These are phyloP conservation scores for Uncinocarpus reesii DNA, from an alignment of 2,329 filamentous ascomycete species.

Conservation along the genomic window DNA sequence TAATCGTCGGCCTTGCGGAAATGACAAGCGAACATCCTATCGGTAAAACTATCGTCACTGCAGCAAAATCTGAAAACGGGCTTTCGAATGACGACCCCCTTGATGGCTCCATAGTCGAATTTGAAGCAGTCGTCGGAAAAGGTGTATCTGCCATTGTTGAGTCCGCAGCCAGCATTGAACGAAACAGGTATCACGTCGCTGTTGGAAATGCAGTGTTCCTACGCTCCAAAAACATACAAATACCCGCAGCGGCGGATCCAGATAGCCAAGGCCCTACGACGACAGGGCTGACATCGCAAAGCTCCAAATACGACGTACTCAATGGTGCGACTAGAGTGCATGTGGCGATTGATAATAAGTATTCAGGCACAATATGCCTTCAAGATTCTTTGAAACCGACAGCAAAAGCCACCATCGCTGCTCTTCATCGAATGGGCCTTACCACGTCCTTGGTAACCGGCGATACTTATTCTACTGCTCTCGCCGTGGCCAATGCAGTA, in stretches of 20 bases:
- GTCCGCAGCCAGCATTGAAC: conserved; percentile 57
- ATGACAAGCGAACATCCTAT: conserved; percentile 94
- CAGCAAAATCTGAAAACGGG: conserved; percentile 65
- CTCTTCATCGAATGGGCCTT: conserved; percentile 74
- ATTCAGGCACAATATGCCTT: conserved; percentile 72
- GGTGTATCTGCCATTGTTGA: conserved; percentile 77
- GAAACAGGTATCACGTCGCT: conserved; percentile 64
- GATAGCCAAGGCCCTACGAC: conserved; percentile 24
- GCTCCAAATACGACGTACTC: conserved; percentile 28
- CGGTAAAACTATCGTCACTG: conserved; percentile 70
- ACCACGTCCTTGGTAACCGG: conserved; percentile 87
- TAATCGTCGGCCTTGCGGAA: conserved; percentile 88
- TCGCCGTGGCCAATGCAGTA: conserved; percentile 71
- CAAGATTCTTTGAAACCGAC: conserved; percentile 86
- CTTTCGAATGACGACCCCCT: conserved; percentile 62
- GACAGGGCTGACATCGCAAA: conserved; percentile 17
- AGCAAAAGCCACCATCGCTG: conserved; percentile 67
- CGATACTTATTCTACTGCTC: conserved; percentile 73
- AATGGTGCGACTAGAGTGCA: conserved; percentile 85
- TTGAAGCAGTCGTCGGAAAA: conserved; percentile 70
- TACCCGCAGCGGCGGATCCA: conserved; percentile 35
- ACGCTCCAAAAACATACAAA: conserved; percentile 53
- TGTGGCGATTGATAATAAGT: conserved; percentile 71
- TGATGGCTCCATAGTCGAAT: conserved; percentile 76
- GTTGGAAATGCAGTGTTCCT: conserved; percentile 76